Base-by-base conservation (phyloP, 495 filamentous ascomycete species). In the Neurospora sp. region DNA sequence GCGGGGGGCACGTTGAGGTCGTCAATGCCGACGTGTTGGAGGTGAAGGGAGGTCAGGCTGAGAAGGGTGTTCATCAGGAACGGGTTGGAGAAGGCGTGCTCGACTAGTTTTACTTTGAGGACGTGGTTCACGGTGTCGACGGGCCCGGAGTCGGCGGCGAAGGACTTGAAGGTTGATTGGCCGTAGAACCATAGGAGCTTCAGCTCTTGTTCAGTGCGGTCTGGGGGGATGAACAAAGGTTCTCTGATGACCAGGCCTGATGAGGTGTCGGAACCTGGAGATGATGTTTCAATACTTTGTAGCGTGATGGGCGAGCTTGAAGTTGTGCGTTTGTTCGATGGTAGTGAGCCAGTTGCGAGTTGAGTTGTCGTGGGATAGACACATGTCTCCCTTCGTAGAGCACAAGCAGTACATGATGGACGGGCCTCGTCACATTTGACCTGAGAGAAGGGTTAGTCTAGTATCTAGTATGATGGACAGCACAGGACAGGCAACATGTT, bases 41-140 rank as follows among this genome's bases (percentile, higher is more conserved):
- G 76, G 73, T 87, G 84, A 38, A 84, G 75, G 9, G 85, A 82
- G 5, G 86, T 76, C 11, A 86, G 76, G n/a, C 79, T 85, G 71
- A 87, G 83, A 6, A 87, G 37, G 59, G 79, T 81, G 71, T 87
- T 77, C 81, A 88, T 83, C n/a, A 88, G 79, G 68, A 85, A 88
- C 1, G 83, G 84, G 40, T 79, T 81, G 61, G 79, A 73, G 69
- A 85, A 85, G 53, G 84, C 85, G 31, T 85, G 80, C 69, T 86
- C 80, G 48, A 85, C 80, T 16, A 87, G 70, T 16, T 79, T 81
- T n/a, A 83, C 78, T 66, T 79, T 77, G 22, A 88, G 78, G 69
- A 83, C 74, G 61, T 82, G 71, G 70, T 83, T 79, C 68, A 86
- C 74, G 6, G 68, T 48, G 27, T 76, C 70, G 7, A 78, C 76